Evolutionary conservation across 345 rosid genomes (phyloP), one percentile per base, ranked within the genome.

Genomic region (Salix arbutifolia): DNA sequence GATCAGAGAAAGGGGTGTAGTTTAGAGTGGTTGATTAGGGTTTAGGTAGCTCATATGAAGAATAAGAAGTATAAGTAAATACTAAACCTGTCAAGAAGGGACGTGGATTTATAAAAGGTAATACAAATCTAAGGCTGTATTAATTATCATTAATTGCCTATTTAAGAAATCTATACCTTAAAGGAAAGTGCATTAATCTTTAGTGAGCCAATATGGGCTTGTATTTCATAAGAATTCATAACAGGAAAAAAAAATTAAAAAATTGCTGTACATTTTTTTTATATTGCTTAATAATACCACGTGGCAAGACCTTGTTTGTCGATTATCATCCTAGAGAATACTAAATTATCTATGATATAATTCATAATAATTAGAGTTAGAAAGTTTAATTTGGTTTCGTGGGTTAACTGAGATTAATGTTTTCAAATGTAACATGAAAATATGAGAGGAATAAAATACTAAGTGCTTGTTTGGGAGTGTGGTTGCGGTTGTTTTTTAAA

Each of bases 31-130:
- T 81, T 83, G 78, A 84, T 84, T 78, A 83, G 89, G 83, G 81
- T 86, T 86, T 88, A 84, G 88, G 86, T 88, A 74, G 82, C 60
- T 81, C 85, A 82, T 81, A 65, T 37, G 81, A 88, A 88, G 86
- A 88, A 79, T 53, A 77, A 77, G 80, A 83, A 53, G 5, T 56
- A 12, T 64, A 62, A 26, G 69, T 26, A 68, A 52, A 75, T 62
- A 61, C 66, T 40, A 65, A 12, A 21, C 67, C 64, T 44, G 26
- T 50, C 2, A 26, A 10, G 6, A 9, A 66, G n/a, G 40, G 19
- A 66, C n/a, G 40, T 35, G 8, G 40, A 9, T 18, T 66, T 28
- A 66, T 35, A 66, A 69, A 38, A 80, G 75, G 71, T 52, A 80
- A 21, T 26, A 2, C 44, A 78, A 52, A 78, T 83, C 77, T 66